These are phyloP conservation scores for Populus hybrid DNA, from an alignment of 441 rosid species.

Conservation along the genomic window DNA sequence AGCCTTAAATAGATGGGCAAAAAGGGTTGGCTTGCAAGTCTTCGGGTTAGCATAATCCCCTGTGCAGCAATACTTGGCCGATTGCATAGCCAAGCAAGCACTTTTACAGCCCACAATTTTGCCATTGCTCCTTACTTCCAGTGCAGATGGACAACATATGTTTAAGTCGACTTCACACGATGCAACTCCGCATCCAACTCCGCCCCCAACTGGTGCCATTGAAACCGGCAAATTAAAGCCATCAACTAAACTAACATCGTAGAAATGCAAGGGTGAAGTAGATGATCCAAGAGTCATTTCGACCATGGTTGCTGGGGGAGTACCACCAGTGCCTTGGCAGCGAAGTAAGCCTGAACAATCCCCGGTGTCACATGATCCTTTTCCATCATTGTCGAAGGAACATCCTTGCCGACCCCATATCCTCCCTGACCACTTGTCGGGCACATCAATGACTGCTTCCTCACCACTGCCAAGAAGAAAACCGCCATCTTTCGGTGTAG, in stretches of 20 bases:
- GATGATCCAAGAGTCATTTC: slow-evolving; percentile 86
- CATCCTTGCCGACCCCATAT: slow-evolving; percentile 94
- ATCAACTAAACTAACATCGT: slow-evolving; percentile 88
- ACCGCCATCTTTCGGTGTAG: slow-evolving; percentile 68
- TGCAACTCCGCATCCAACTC: slow-evolving; percentile 81
- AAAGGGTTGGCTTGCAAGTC: slow-evolving; percentile 79
- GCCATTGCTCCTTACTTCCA: slow-evolving; percentile 64
- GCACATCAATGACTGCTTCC: slow-evolving; percentile 63
- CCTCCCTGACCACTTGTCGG: slow-evolving; percentile 83
- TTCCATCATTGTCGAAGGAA: slow-evolving; percentile 48
- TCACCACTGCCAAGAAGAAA: slow-evolving; percentile 67
- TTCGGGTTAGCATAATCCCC: slow-evolving; percentile 63
- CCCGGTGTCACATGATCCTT: slow-evolving; percentile 79
- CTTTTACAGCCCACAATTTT: slow-evolving; percentile 85
- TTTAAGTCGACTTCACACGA: slow-evolving; percentile 80
- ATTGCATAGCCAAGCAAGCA: slow-evolving; percentile 90
- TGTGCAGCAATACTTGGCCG: slow-evolving; percentile 85
- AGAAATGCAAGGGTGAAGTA: slow-evolving; percentile 74
- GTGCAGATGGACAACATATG: slow-evolving; percentile 74
- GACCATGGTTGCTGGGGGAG: slow-evolving; percentile 77
- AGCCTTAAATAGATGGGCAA: slow-evolving; percentile 79
- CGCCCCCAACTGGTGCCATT: slow-evolving; percentile 84
- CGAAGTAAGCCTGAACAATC: slow-evolving; percentile 59
- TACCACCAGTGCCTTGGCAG: slow-evolving; percentile 68
- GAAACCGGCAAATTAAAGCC: slow-evolving; percentile 88